A percentile compares a stretch with the other conserved stretches of the same genome.
Evolutionary conservation across 2,329 filamentous ascomycete genomes (phyloP).

Genomic region (Aspergillus aculeatus): DNA sequence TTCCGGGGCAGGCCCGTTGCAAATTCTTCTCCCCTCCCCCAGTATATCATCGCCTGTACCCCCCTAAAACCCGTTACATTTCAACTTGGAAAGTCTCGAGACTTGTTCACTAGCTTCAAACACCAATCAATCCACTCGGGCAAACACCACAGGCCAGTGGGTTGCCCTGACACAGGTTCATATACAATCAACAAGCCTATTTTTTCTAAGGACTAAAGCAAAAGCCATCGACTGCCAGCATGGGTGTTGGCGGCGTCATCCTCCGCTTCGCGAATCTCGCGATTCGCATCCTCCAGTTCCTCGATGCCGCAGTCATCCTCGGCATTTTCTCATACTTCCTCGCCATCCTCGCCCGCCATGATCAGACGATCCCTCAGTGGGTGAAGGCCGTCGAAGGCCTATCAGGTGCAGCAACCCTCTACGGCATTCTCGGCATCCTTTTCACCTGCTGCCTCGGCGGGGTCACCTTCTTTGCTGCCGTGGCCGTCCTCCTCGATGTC

Average conservation of each 20-base stretch:
- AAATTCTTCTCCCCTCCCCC: slow-evolving; percentile 11
- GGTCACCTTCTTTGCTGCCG: slow-evolving; percentile 66
- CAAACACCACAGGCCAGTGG: neutral
- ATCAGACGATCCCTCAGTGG: slow-evolving; percentile 62
- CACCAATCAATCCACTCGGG: too few species aligned
- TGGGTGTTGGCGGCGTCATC: slow-evolving; percentile 60
- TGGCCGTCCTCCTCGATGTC: slow-evolving; percentile 74
- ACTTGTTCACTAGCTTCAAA: too few species aligned
- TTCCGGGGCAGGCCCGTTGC: slow-evolving; percentile 9
- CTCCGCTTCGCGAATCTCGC: slow-evolving; percentile 70
- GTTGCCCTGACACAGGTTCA: neutral
- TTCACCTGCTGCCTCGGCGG: slow-evolving; percentile 79
- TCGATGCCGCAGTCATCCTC: slow-evolving; percentile 70
- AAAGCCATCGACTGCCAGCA: slow-evolving; percentile 36
- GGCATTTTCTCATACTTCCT: slow-evolving; percentile 85
- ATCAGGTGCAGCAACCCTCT: slow-evolving; percentile 70
- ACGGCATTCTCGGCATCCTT: slow-evolving; percentile 69
- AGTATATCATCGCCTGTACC: slow-evolving; percentile 5
- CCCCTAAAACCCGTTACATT: neutral
- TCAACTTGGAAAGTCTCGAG: neutral
- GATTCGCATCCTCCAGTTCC: slow-evolving; percentile 72
- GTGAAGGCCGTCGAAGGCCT: slow-evolving; percentile 76
- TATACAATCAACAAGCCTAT: neutral
- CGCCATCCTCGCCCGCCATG: slow-evolving; percentile 65
- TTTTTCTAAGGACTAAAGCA: neutral